Conservation (phyloP, 306 rosid species). For the Trichosanthes truncata region DNA sequence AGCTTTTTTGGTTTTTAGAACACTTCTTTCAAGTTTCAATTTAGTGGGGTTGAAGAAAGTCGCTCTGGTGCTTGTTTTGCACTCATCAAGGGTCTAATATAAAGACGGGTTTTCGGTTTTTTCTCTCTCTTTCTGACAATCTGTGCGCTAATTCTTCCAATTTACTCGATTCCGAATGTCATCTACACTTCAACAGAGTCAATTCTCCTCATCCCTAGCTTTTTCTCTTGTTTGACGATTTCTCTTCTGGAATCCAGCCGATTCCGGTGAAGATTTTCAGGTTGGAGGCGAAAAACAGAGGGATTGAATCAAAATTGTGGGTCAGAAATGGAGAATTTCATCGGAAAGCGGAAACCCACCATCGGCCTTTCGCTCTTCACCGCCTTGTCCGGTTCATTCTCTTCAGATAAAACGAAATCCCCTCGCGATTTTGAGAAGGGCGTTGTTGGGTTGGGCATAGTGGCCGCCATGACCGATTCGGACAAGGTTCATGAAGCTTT, state of each 20-base stretch:
- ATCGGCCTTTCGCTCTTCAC: conserved; percentile 33
- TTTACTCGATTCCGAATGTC: conserved; percentile 12
- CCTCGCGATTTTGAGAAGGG: conserved; percentile 40
- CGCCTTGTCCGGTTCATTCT: conserved; percentile 31
- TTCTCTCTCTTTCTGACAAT: not conserved
- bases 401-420: conserved; percentile 25
- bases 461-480: conserved; percentile 57
- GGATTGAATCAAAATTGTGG: not conserved
- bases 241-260: not conserved
- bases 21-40: not conserved
- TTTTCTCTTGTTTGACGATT: not conserved
- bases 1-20: not conserved
- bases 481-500: conserved; percentile 8
- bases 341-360: conserved; percentile 26
- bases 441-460: conserved; percentile 60
- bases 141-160: not conserved
- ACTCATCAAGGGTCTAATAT: not conserved
- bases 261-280: conserved; percentile 3
- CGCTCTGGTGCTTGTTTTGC: not conserved
- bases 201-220: not conserved
- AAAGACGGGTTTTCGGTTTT: not conserved
- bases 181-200: conserved; percentile 1
- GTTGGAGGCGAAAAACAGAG: not conserved
- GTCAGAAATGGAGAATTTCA: conserved; percentile 22
- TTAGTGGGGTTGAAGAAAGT: not conserved